phyloP scores from a whole-genome alignment of 2,329 filamentous ascomycete species.

The Seiridium cupressi region DNA sequence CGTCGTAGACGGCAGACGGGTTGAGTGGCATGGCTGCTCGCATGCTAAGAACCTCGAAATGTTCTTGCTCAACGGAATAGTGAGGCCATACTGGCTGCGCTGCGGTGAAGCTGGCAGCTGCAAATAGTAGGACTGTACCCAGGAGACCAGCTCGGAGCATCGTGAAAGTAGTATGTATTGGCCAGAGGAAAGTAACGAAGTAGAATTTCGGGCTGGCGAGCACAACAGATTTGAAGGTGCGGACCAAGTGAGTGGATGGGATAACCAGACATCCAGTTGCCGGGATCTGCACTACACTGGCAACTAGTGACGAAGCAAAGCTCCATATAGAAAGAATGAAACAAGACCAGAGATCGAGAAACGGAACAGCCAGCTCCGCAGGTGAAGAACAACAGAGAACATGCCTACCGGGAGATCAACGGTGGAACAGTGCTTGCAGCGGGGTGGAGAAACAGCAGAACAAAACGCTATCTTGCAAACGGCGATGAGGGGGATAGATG shows the following conservation, averaged over 20 bases:
- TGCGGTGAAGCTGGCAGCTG: slow-evolving; percentile 27
- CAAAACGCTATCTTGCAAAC: neutral
- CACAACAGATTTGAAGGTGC: neutral
- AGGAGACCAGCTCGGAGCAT: slow-evolving; percentile 33
- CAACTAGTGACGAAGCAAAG: neutral
- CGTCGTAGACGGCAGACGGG: slow-evolving; percentile 35
- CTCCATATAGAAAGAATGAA: neutral
- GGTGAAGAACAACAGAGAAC: neutral
- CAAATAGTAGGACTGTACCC: slow-evolving; percentile 27
- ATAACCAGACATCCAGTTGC: neutral
- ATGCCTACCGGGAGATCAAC: neutral
- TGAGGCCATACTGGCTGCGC: slow-evolving; percentile 32
- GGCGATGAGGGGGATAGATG: neutral
- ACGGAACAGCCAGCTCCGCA: neutral
- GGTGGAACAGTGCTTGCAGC: neutral
- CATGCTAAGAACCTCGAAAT: slow-evolving; percentile 43
- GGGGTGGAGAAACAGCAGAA: too few relatives aligned
- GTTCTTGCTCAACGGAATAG: slow-evolving; percentile 37
- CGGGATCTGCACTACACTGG: neutral
- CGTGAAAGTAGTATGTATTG: neutral
- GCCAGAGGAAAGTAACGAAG: neutral
- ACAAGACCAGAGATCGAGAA: neutral
- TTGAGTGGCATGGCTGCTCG: slow-evolving; percentile 37
- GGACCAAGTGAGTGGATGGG: too few relatives aligned
- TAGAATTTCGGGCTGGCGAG: neutral